Evolutionary conservation across 1,284 basidiomycete species (phyloP), one percentile per base, ranked within the genome.

Genomic region (Trametes polyzona): DNA sequence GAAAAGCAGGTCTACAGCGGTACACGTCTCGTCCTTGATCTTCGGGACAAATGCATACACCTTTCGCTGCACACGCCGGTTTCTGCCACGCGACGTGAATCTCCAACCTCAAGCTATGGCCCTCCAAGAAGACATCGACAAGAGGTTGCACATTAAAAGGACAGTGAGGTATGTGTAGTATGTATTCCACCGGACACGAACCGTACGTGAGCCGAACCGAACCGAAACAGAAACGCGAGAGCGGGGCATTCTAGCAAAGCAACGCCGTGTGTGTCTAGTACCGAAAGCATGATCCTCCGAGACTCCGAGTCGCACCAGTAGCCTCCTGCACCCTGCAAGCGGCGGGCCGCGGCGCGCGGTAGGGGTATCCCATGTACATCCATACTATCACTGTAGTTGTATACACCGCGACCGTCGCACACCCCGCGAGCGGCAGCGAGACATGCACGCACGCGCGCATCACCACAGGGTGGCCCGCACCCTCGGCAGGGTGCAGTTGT

Each of bases 391-490:
- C n/a, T n/a, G n/a, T n/a, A 21, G 19, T 7, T 16, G 23, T 29
- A 43, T 43, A 16, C 26, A 29, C 30, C 35, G 30, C 21, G 21
- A 17, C 30, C 11, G 23, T 24, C 44, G 12, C 32, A 39, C 48
- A 50, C 48, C 29, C 48, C 35, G 48, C 49, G n/a, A n/a, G n/a
- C n/a, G n/a, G n/a, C n/a, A n/a, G n/a, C n/a, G n/a, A n/a, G n/a
- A n/a, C n/a, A n/a, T n/a, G n/a, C n/a, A n/a, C 21, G 23, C 48
- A 24, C 42, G 32, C 23, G 21, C 21, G 32, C 44, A 27, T 37
- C 44, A 43, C 42, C 29, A 49, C 47, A 60, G 47, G 51, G 42
- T 44, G 51, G 29, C 58, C 51, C 49, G 55, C 52, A 48, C 52
- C 52, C 49, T 35, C 36, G 54, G 47, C 47, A 49, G 41, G 35